A percentile compares a stretch with the other conserved stretches of the same genome.
Evolutionary conservation across 352 stramenopile species (phyloP).

Genomic region (Phytopythium boreale): DNA sequence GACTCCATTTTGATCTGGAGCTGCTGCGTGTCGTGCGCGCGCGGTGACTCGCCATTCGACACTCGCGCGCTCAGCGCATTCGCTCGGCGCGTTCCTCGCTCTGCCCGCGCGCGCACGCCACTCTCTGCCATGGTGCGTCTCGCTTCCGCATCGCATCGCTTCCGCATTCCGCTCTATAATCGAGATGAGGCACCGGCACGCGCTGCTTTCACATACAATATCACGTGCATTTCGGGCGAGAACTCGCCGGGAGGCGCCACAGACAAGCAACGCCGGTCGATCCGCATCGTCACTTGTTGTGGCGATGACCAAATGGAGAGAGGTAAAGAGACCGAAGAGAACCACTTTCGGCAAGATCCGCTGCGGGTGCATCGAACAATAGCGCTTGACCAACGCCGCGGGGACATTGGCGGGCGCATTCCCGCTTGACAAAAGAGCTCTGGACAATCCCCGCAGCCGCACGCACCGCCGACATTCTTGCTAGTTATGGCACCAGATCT

Average conservation of each 20-base stretch:
- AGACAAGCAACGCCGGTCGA: neutral
- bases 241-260: neutral
- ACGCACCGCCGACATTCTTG: slow-evolving; percentile 1
- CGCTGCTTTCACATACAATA: neutral
- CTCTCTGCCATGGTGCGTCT: neutral
- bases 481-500: no score
- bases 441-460: neutral
- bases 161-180: no score
- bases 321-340: neutral
- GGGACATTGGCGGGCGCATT: neutral
- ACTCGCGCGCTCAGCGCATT: neutral
- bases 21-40: neutral
- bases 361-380: neutral
- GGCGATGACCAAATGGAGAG: neutral
- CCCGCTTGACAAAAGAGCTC: neutral
- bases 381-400: slow-evolving; percentile 1
- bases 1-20: neutral
- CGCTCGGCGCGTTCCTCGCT: neutral
- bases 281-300: neutral
- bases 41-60: neutral
- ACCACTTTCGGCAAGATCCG: neutral
- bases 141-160: neutral
- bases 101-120: neutral
- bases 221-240: slow-evolving; percentile 1
- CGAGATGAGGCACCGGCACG: neutral